Conservation (phyloP, 2,329 filamentous ascomycete species). For the Arthrobotrys megalospora region DNA sequence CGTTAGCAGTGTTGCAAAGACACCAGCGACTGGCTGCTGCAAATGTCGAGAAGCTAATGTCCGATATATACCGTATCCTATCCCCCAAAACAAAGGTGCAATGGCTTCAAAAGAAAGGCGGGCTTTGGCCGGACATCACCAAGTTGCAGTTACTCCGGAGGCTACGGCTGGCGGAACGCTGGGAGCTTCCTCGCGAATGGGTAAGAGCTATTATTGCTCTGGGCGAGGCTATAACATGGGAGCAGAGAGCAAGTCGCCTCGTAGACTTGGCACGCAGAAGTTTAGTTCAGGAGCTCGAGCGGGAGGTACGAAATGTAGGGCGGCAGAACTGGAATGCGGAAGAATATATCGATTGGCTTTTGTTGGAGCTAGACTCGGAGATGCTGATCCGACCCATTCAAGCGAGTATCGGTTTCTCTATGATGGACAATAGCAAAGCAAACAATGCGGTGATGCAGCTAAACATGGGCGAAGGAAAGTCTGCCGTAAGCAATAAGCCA, state of each 20-base stretch:
- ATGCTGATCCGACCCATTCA: conserved; percentile 76
- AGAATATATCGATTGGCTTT: conserved; percentile 74
- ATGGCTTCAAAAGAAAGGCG: conserved; percentile 13
- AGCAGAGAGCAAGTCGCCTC: conserved; percentile 38
- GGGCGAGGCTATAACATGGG: conserved; percentile 36
- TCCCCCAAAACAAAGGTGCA: conserved; percentile 18
- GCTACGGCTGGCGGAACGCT: background rate
- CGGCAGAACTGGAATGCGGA: conserved; percentile 24
- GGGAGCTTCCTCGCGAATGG: conserved; percentile 19
- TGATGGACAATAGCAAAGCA: conserved; percentile 69
- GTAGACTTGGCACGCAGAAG: background rate
- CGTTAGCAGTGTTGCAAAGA: background rate
- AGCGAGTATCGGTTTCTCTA: conserved; percentile 72
- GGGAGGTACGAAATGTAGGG: conserved; percentile 15
- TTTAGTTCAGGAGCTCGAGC: conserved; percentile 20
- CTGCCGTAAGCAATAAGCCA: conserved; percentile 67
- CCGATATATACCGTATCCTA: background rate
- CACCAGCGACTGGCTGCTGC: background rate
- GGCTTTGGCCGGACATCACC: conserved; percentile 49
- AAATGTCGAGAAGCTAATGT: conserved; percentile 2
- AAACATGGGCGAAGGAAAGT: conserved; percentile 81
- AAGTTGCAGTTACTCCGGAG: background rate
- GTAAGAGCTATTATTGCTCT: conserved; percentile 22
- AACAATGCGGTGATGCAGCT: conserved; percentile 73
- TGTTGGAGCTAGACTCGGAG: conserved; percentile 77